Percentiles rank a stretch among this genome's conserved stretches.
Conservation (phyloP, 768 basidiomycete genomes). For the Trametes meyenii region DNA sequence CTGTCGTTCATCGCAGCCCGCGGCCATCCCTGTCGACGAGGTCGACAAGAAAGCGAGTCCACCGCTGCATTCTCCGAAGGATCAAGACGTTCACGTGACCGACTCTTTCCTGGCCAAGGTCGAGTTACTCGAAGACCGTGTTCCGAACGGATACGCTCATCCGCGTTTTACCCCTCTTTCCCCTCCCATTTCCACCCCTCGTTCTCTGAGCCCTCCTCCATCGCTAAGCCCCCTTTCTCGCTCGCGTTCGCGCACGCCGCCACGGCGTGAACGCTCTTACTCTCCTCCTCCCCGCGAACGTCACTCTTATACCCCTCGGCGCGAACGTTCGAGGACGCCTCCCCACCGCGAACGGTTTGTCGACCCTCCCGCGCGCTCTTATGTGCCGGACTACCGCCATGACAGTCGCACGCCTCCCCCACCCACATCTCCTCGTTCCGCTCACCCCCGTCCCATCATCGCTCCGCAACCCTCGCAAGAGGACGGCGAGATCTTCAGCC, state of each 20-base stretch:
- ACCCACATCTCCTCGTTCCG: conserved; percentile 1
- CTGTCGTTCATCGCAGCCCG: not conserved
- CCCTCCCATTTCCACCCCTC: not conserved
- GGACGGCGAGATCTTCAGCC: conserved; percentile 54
- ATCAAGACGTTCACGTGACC: not conserved
- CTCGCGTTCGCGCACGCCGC: not conserved
- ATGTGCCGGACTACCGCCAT: not conserved
- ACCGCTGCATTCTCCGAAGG: no score
- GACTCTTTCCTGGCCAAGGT: conserved; percentile 22
- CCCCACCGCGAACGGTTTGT: not conserved
- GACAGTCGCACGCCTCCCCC: conserved; percentile 4
- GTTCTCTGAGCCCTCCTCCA: not conserved
- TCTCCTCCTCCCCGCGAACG: not conserved
- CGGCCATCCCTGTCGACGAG: not conserved
- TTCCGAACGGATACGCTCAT: not conserved
- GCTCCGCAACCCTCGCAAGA: conserved; percentile 44
- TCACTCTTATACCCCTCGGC: not conserved
- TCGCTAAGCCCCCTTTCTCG: not conserved
- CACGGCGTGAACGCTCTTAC: not conserved
- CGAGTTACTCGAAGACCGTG: conserved; percentile 17
- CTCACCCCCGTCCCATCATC: not conserved
- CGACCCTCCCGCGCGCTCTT: not conserved
- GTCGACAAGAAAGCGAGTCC: not conserved
- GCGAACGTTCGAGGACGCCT: not conserved
- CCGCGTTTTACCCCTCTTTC: not conserved